Percentiles rank a stretch among this genome's conserved stretches.
These are phyloP conservation scores for Botrytis elliptica DNA, from an alignment of 2,329 filamentous ascomycete species.

Conservation along the genomic window DNA sequence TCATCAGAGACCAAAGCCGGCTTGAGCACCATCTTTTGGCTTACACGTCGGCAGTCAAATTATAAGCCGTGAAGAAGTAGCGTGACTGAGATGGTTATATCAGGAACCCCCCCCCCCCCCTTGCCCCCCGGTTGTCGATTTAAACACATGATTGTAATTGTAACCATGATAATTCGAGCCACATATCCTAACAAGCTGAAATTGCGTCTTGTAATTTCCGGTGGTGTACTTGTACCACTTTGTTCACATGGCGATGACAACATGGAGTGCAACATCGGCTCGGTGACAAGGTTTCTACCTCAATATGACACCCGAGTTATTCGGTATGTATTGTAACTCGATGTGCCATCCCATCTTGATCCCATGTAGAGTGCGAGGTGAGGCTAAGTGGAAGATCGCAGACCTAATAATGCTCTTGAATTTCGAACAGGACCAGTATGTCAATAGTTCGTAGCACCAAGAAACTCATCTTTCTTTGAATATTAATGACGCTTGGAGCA, in stretches of 20 bases:
- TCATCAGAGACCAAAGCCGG: neutral
- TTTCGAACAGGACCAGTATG: neutral
- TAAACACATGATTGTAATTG: neutral
- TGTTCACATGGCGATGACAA: conserved; percentile 7
- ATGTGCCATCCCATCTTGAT: neutral
- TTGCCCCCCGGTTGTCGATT: neutral
- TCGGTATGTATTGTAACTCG: neutral
- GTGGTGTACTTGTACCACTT: neutral
- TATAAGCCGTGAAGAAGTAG: neutral
- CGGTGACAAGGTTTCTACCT: neutral
- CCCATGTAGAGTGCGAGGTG: neutral
- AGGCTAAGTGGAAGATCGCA: neutral
- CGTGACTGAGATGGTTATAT: neutral
- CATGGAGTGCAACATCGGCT: conserved; percentile 2
- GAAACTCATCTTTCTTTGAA: neutral
- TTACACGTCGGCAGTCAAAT: neutral
- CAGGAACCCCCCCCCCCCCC: no score
- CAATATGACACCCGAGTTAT: neutral
- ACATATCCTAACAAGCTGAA: neutral
- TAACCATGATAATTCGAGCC: neutral
- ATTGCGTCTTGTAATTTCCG: neutral
- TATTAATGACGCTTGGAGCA: neutral
- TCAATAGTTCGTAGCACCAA: neutral
- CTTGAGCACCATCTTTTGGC: neutral
- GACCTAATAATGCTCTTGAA: neutral